Evolutionary conservation across 352 stramenopile species (phyloP).

Genomic region (Globisporangium iwayamae): DNA sequence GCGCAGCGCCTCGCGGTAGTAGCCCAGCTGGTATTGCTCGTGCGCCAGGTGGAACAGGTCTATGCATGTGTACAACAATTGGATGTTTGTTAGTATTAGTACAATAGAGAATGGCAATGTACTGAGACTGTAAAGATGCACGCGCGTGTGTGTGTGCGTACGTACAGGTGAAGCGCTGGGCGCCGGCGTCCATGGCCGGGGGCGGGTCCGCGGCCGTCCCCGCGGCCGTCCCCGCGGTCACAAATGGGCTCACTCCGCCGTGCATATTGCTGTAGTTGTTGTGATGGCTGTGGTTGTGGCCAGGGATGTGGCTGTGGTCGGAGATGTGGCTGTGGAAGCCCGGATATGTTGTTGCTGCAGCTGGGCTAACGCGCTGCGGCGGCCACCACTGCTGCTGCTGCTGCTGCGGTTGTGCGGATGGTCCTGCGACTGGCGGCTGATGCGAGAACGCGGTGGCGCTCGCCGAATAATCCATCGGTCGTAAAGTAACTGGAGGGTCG

Average conservation of each 20-base stretch:
- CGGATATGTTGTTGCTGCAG: neutral
- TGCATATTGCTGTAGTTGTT: slow-evolving; percentile 10
- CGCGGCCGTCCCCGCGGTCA: neutral
- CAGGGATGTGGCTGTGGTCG: neutral
- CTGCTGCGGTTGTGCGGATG: neutral
- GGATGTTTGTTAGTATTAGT: neutral
- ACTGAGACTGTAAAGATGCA: slow-evolving; percentile 3
- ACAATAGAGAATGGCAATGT: slow-evolving; percentile 11
- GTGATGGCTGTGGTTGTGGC: neutral
- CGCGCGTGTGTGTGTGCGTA: neutral
- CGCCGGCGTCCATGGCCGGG: slow-evolving; percentile 35
- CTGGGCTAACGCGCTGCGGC: neutral
- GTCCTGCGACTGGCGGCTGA: neutral
- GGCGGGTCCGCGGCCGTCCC: slow-evolving; percentile 8
- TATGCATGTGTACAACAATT: slow-evolving; percentile 14
- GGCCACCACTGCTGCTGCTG: neutral
- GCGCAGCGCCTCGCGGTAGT: slow-evolving; percentile 81
- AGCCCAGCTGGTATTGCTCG: slow-evolving; percentile 84
- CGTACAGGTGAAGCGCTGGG: slow-evolving; percentile 71
- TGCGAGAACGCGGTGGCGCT: neutral
- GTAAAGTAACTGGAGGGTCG: slow-evolving; percentile 1
- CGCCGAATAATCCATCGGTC: slow-evolving; percentile 1
- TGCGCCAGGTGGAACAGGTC: slow-evolving; percentile 78
- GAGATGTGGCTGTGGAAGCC: neutral
- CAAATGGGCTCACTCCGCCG: slow-evolving; percentile 9